Percentiles rank a stretch among this genome's conserved stretches.
Evolutionary conservation across 305 asterid genomes (phyloP).

Genomic region (Fraxinus angustifolia): DNA sequence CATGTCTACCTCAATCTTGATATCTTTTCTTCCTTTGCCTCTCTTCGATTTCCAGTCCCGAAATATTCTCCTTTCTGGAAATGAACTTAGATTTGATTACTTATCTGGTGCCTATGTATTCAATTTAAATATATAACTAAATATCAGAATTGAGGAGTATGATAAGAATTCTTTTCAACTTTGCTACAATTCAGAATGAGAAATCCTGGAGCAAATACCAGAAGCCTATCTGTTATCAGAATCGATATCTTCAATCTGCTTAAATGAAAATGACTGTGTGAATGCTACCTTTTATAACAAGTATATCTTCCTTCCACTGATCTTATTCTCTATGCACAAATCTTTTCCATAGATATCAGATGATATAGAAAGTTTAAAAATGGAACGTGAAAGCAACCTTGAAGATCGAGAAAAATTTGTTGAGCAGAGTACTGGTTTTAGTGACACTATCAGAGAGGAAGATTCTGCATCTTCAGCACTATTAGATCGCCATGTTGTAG

Average conservation of each 20-base stretch:
- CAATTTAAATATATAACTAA: background rate
- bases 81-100: background rate
- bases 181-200: background rate
- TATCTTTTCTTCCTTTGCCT: background rate
- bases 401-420: constrained; percentile 31
- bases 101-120: background rate
- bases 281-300: background rate
- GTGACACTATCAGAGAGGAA: constrained; percentile 35
- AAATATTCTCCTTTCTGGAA: background rate
- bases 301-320: constrained; percentile 17
- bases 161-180: background rate
- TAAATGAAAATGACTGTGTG: background rate
- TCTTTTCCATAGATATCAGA: constrained; percentile 47
- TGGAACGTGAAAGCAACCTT: constrained; percentile 32
- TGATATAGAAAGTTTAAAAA: constrained; percentile 40
- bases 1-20: background rate
- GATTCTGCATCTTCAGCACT: constrained; percentile 33
- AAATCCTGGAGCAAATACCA: background rate
- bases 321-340: constrained; percentile 16
- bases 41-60: background rate
- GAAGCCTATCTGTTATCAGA: background rate
- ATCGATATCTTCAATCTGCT: background rate
- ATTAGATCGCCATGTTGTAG: constrained; percentile 33
- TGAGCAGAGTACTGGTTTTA: constrained; percentile 32
- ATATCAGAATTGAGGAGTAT: background rate